Conservation (phyloP, 2,329 filamentous ascomycete species). For the Colletotrichum sp. region DNA sequence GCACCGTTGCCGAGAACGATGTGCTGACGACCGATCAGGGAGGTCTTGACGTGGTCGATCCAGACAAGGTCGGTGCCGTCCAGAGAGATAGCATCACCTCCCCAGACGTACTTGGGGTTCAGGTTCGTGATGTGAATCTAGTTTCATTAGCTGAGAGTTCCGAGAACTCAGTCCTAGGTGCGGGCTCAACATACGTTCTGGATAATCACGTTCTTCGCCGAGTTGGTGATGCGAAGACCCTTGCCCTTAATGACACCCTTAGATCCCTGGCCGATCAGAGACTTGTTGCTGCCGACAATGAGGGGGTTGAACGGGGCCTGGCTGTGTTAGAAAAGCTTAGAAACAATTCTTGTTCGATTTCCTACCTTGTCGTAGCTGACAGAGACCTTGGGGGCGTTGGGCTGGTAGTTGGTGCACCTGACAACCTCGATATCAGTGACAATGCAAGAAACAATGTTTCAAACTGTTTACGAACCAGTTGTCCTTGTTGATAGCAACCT, state of each 20-base stretch:
- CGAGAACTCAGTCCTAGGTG: not conserved
- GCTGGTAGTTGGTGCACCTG: conserved; percentile 66
- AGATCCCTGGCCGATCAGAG: conserved; percentile 56
- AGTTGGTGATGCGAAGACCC: conserved; percentile 53
- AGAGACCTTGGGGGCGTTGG: conserved; percentile 47
- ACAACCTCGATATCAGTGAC: not conserved
- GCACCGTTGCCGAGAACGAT: conserved; percentile 61
- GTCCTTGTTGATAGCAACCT: conserved; percentile 65
- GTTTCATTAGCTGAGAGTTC: not conserved
- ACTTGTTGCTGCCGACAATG: conserved; percentile 62
- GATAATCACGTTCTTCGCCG: conserved; percentile 60
- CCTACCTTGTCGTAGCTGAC: conserved; percentile 46
- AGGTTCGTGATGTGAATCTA: conserved; percentile 52
- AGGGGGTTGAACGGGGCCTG: conserved; percentile 55
- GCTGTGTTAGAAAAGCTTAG: not conserved
- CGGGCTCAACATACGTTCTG: conserved; percentile 45
- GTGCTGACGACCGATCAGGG: conserved; percentile 64
- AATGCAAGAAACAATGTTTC: not conserved
- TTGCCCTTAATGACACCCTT: conserved; percentile 63
- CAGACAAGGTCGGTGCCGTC: conserved; percentile 50
- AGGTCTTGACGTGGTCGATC: conserved; percentile 61
- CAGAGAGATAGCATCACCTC: conserved; percentile 62
- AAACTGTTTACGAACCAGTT: conserved; percentile 38
- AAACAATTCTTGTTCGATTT: not conserved
- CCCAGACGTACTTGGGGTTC: conserved; percentile 65